A percentile compares a stretch with the other conserved stretches of the same genome.
phyloP scores from a whole-genome alignment of 2,329 filamentous ascomycete species.

The Colletotrichum melonis region DNA sequence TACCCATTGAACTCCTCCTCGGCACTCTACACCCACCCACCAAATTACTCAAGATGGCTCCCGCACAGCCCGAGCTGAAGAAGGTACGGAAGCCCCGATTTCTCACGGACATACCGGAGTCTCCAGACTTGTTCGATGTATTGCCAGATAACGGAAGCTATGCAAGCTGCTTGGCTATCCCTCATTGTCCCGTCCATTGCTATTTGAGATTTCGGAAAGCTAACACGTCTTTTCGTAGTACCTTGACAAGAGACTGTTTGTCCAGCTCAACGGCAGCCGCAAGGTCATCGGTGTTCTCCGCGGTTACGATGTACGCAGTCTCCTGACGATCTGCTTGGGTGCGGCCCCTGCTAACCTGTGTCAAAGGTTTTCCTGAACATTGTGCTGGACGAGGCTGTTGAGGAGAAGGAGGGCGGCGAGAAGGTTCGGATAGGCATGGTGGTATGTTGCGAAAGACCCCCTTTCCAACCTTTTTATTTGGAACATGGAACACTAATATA shows the following conservation, averaged over 20 bases:
- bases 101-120: conserved; percentile 29
- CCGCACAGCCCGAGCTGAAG: conserved; percentile 98
- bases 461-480: background rate
- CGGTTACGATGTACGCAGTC: conserved; percentile 86
- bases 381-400: conserved; percentile 94
- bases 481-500: conserved; percentile 43
- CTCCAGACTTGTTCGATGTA: conserved; percentile 30
- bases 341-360: conserved; percentile 36
- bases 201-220: background rate
- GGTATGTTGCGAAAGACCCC: conserved; percentile 62
- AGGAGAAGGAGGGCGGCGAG: conserved; percentile 92
- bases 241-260: conserved; percentile 98
- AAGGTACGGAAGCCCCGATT: conserved; percentile 72
- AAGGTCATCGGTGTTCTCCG: conserved; percentile 95
- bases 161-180: background rate
- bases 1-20: background rate
- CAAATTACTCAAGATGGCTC: conserved; percentile 79
- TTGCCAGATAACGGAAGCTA: background rate
- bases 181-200: background rate
- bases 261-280: conserved; percentile 96
- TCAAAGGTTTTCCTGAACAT: conserved; percentile 95
- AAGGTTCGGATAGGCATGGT: conserved; percentile 94
- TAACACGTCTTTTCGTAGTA: conserved; percentile 69
- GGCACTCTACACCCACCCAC: background rate
- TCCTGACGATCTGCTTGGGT: background rate